A percentile compares a stretch with the other conserved stretches of the same genome.
These are phyloP conservation scores for Monosporascus sp. DNA, from an alignment of 2,329 filamentous ascomycete species.

Conservation along the genomic window DNA sequence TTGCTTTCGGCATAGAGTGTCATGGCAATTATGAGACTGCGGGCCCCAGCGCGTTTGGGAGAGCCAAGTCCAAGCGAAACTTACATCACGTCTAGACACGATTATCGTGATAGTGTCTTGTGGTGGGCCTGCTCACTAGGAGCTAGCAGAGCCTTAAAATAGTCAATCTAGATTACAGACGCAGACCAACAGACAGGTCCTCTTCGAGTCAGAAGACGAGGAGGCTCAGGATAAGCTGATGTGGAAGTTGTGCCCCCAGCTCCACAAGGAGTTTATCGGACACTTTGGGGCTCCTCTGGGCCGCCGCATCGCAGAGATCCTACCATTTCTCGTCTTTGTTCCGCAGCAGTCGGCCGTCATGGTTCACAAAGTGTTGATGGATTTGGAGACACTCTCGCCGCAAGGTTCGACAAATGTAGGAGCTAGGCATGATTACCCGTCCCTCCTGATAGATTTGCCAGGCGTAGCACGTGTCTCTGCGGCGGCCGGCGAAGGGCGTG, in stretches of 20 bases:
- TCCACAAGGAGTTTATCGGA: slow-evolving; percentile 7
- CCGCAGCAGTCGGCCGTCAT: slow-evolving; percentile 8
- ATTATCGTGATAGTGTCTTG: no score
- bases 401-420: no score
- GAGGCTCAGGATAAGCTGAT: slow-evolving; percentile 8
- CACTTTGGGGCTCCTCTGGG: slow-evolving; percentile 10
- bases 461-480: no score
- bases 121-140: not conserved
- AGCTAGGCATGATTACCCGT: no score
- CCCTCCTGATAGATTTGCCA: no score
- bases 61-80: no score
- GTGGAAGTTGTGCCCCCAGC: slow-evolving; percentile 4
- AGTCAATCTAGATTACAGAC: no score
- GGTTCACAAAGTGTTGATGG: slow-evolving; percentile 1
- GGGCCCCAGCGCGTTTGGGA: no score
- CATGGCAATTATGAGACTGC: no score
- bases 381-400: slow-evolving; percentile 1
- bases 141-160: not conserved
- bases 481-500: no score
- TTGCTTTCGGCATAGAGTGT: no score
- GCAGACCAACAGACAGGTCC: not conserved
- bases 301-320: slow-evolving; percentile 11
- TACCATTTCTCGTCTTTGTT: slow-evolving; percentile 13
- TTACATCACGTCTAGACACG: no score
- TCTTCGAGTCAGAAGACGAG: slow-evolving; percentile 6